A percentile compares a stretch with the other conserved stretches of the same genome.
Evolutionary conservation across 352 stramenopile species (phyloP).

Genomic region (Globisporangium uncinulatum): DNA sequence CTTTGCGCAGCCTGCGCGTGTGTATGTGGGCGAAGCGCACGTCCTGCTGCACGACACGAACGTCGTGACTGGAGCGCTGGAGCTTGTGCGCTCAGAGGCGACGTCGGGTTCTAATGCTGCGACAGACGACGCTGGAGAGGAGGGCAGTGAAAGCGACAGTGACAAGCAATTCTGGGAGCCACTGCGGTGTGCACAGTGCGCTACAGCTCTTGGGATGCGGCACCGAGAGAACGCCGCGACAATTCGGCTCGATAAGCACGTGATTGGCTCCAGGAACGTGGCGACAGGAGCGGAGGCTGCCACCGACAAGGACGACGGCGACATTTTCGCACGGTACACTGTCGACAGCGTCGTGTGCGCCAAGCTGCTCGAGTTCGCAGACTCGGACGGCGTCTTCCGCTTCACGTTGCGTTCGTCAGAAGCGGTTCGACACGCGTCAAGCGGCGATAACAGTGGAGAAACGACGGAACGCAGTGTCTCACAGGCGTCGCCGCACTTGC

Average conservation of each 20-base stretch:
- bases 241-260: conserved; percentile 58
- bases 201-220: conserved; percentile 26
- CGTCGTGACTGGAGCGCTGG: conserved; percentile 1
- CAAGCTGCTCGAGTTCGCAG: conserved; percentile 59
- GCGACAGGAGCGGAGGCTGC: neutral
- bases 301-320: neutral
- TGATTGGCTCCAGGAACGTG: conserved; percentile 20
- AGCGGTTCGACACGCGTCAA: neutral
- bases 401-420: conserved; percentile 28
- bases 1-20: conserved; percentile 31
- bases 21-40: conserved; percentile 63
- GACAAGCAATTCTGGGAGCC: conserved; percentile 28
- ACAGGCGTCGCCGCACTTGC: conserved; percentile 13
- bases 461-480: neutral
- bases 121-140: neutral
- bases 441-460: neutral
- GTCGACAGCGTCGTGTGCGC: conserved; percentile 66
- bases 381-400: conserved; percentile 70
- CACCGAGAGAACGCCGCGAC: conserved; percentile 34
- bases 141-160: conserved; percentile 9
- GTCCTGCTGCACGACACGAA: conserved; percentile 55
- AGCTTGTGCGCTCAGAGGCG: neutral
- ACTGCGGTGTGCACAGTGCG: conserved; percentile 40
- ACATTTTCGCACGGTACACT: conserved; percentile 65
- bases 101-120: too few relatives aligned